Evolutionary conservation across 129 eudicot genomes (phyloP), one percentile per base, ranked within the genome.

Genomic region (Artemisia annua): DNA sequence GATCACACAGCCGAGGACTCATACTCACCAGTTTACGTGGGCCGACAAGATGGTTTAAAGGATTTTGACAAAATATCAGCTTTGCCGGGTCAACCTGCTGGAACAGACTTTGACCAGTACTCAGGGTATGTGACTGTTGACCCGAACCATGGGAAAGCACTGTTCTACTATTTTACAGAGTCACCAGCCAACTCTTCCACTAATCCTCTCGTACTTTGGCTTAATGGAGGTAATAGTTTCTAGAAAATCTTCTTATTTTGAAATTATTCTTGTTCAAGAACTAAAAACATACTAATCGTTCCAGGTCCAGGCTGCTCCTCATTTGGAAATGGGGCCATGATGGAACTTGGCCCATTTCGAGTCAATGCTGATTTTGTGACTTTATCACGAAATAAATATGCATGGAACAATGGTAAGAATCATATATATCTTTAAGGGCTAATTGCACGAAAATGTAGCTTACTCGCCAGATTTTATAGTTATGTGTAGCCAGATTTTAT

Each of bases 141-240:
- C 78, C 85, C 90, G 0, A 65, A 46, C 12, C 84, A 81, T 19
- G 88, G 85, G 14, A 73, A 80, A 77, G 88, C 91, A 12, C 73
- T 91, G 17, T 88, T 88, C 62, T 86, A 84, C 62, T 84, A 86
- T 69, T 74, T 89, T 61, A 62, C 87, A 13, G 89, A 86, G 76
- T 76, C 91, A 10, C 81, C 83, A 0, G 39, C 64, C 17, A 68
- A 83, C 78, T 44, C 86, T 50, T 75, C 85, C 35, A 70, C 73
- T 49, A 84, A 83, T 79, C 92, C 95, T 73, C 94, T 91, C 20
- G 95, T 88, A n/a, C 48, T 88, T 0, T 91, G 95, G 95, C 92
- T 86, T 8, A 91, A 91, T 75, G 95, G 97, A 91, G 97, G 97
- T 75, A 76, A 63, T 20, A 16, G 60, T 80, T 13, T 75, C 18